phyloP scores from a whole-genome alignment of 805 yeast genomes.

The Suhomyces kilbournensis region DNA sequence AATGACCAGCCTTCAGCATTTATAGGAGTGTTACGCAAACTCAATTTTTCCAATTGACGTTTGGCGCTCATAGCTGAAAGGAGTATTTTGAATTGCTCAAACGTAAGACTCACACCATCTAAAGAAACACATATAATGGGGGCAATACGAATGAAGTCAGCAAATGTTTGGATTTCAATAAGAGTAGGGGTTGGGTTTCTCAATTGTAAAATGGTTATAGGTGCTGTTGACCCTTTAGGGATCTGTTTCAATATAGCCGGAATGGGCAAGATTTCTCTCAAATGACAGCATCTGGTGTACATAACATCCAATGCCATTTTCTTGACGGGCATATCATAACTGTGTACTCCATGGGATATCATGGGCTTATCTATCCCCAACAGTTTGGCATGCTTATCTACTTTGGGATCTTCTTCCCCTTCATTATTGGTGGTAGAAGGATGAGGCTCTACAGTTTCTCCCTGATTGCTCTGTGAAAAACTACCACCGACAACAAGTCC shows the following conservation, averaged over 20 bases:
- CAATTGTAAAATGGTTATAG: slow-evolving; percentile 67
- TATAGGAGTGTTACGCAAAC: slow-evolving; percentile 75
- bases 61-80: slow-evolving; percentile 68
- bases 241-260: slow-evolving; percentile 84
- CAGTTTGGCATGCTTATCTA: slow-evolving; percentile 22
- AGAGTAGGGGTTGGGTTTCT: slow-evolving; percentile 87
- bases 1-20: slow-evolving; percentile 73
- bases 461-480: slow-evolving; percentile 41
- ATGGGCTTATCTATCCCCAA: slow-evolving; percentile 35
- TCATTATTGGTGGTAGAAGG: slow-evolving; percentile 5
- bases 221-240: slow-evolving; percentile 72
- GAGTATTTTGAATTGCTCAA: slow-evolving; percentile 74
- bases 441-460: background rate
- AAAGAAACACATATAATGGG: slow-evolving; percentile 73
- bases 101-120: slow-evolving; percentile 74
- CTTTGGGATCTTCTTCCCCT: slow-evolving; percentile 18
- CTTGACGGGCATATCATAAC: slow-evolving; percentile 33
- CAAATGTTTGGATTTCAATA: slow-evolving; percentile 82
- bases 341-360: slow-evolving; percentile 14
- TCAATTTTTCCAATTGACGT: slow-evolving; percentile 63
- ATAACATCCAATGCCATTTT: slow-evolving; percentile 63
- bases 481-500: slow-evolving; percentile 81
- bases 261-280: slow-evolving; percentile 87
- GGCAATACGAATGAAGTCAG: slow-evolving; percentile 83
- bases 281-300: slow-evolving; percentile 90